These are phyloP conservation scores for Staphylotrichum longicolle DNA, from an alignment of 495 filamentous ascomycete species.

Conservation along the genomic window DNA sequence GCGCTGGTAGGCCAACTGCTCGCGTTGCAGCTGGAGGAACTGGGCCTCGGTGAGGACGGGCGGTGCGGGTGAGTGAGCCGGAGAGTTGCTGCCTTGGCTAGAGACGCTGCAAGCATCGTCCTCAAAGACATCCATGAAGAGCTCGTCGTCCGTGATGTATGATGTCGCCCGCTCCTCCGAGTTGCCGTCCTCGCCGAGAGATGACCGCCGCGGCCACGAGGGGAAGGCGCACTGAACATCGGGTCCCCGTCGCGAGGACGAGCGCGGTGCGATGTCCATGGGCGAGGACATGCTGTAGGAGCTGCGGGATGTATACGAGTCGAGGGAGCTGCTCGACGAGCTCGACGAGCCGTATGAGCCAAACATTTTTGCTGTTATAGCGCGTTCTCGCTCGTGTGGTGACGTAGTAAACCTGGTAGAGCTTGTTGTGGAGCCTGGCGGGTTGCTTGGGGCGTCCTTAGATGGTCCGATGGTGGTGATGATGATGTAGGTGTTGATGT, in stretches of 20 bases:
- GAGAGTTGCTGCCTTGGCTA: conserved; percentile 45
- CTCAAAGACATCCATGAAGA: conserved; percentile 38
- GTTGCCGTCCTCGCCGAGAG: conserved; percentile 41
- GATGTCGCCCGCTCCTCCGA: conserved; percentile 44
- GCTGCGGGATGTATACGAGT: conserved; percentile 29
- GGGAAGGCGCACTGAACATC: conserved; percentile 49
- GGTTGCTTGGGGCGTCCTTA: not conserved
- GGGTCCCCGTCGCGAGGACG: conserved; percentile 39
- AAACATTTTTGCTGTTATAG: conserved; percentile 37
- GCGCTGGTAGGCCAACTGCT: conserved; percentile 46
- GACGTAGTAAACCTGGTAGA: conserved; percentile 9
- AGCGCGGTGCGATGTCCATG: conserved; percentile 52
- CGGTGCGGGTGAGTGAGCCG: conserved; percentile 32
- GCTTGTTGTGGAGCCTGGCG: conserved; percentile 4
- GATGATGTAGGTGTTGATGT: conserved; percentile 15
- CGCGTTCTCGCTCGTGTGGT: conserved; percentile 17
- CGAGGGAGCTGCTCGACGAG: conserved; percentile 30
- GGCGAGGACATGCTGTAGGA: conserved; percentile 42
- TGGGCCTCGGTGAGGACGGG: conserved; percentile 38
- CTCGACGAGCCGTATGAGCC: conserved; percentile 45
- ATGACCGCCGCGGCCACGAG: conserved; percentile 50
- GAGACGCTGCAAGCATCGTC: conserved; percentile 48
- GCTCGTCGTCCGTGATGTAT: conserved; percentile 52
- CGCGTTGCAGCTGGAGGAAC: conserved; percentile 44
- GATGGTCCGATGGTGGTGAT: conserved; percentile 17